phyloP scores from a whole-genome alignment of 257 asterid species.

The Nicotiana benthamiana region DNA sequence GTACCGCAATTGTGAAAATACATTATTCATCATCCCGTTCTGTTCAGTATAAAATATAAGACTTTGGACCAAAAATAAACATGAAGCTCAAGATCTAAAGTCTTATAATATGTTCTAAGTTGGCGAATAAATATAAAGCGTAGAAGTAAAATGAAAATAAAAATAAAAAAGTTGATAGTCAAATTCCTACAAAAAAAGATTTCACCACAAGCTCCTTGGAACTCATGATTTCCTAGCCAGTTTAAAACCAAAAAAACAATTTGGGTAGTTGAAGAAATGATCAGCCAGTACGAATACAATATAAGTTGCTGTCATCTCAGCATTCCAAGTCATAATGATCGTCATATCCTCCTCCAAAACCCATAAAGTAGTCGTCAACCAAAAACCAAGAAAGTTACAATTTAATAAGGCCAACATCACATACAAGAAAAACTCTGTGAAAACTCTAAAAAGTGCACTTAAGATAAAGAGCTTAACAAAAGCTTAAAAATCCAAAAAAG shows the following conservation, averaged over 20 bases:
- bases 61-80: not conserved
- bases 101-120: not conserved
- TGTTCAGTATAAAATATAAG: not conserved
- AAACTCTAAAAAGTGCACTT: not conserved
- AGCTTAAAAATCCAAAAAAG: not conserved
- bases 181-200: not conserved
- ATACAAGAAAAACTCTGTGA: not conserved
- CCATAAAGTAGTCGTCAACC: not conserved
- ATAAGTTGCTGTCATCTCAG: constrained; percentile 5
- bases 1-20: constrained; percentile 21
- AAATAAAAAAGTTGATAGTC: not conserved
- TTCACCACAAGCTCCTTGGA: not conserved
- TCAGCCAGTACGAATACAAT: constrained; percentile 10
- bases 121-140: not conserved
- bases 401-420: not conserved
- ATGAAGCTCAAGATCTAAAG: not conserved
- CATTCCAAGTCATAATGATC: constrained; percentile 5
- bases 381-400: not conserved
- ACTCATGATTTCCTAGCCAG: not conserved
- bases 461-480: not conserved
- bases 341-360: constrained; percentile 20
- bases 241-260: not conserved
- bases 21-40: constrained; percentile 1
- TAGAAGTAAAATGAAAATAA: not conserved
- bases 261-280: not conserved